phyloP scores from a whole-genome alignment of 2,329 filamentous ascomycete species.

The Penicillium italicum region DNA sequence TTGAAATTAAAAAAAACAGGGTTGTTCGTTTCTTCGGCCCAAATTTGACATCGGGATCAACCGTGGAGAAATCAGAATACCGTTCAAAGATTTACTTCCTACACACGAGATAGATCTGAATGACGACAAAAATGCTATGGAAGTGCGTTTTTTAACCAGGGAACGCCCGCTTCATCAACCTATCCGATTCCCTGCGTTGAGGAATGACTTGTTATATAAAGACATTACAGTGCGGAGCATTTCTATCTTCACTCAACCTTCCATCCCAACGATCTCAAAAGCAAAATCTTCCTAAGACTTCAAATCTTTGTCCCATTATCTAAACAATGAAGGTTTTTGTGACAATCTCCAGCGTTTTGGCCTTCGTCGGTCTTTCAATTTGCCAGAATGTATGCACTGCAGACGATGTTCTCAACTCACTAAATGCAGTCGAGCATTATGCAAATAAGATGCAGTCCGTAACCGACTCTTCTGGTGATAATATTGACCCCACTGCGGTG shows the following conservation, averaged over 20 bases:
- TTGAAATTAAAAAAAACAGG: not conserved
- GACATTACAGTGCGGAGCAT: not conserved
- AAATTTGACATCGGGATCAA: not conserved
- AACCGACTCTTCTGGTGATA: not conserved
- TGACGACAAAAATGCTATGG: not conserved
- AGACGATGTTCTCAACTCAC: not conserved
- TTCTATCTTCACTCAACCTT: not conserved
- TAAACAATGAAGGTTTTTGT: not conserved
- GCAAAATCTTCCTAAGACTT: too few relatives aligned
- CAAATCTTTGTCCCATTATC: not conserved
- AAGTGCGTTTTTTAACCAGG: not conserved
- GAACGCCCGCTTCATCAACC: not conserved
- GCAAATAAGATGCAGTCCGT: not conserved
- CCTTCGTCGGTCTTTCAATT: not conserved
- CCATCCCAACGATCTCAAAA: not conserved
- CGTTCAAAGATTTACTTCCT: not conserved
- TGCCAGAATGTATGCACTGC: not conserved
- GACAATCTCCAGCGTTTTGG: not conserved
- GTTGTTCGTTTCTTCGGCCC: not conserved
- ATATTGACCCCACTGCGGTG: not conserved
- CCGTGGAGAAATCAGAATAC: not conserved
- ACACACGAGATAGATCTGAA: not conserved
- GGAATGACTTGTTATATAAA: not conserved
- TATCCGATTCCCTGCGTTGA: not conserved
- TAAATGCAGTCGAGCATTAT: not conserved